Conservation (phyloP, 164 flowering plant genomes). For the Berberis vulgaris region DNA sequence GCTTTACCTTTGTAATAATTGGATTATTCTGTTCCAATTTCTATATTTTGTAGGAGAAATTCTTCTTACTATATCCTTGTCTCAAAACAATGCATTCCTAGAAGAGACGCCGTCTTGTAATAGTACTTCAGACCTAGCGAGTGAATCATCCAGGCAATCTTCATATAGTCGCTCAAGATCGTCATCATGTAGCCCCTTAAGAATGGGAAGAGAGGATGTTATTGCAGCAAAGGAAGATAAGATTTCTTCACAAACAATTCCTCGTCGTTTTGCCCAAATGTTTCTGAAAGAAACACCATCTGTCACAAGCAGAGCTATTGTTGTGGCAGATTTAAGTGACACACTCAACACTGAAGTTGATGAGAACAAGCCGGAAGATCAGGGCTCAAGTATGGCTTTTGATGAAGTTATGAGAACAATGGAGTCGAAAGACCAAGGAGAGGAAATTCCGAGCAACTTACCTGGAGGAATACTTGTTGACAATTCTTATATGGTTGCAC, state of each 20-base stretch:
- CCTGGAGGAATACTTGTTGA: not conserved
- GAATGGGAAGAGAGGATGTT: constrained; percentile 30
- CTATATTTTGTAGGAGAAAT: constrained; percentile 55
- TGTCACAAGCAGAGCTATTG: not conserved
- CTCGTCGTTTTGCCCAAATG: constrained; percentile 57
- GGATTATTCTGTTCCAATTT: not conserved
- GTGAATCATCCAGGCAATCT: constrained; percentile 35
- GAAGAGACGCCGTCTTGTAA: constrained; percentile 18
- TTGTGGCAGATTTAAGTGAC: not conserved
- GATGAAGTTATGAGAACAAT: constrained; percentile 27
- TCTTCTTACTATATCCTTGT: constrained; percentile 52
- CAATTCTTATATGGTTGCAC: not conserved
- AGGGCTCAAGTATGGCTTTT: constrained; percentile 33
- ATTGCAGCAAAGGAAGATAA: constrained; percentile 45
- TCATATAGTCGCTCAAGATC: constrained; percentile 11
- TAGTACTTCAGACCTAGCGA: constrained; percentile 25
- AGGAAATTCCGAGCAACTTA: not conserved
- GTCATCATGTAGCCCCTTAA: constrained; percentile 17
- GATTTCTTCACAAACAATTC: constrained; percentile 25
- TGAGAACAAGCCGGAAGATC: constrained; percentile 35
- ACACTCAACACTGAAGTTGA: constrained; percentile 15
- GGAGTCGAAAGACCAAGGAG: not conserved
- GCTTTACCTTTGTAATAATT: not conserved
- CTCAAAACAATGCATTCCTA: constrained; percentile 25
- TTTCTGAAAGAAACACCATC: constrained; percentile 42